Percentiles rank a stretch among this genome's conserved stretches.
Evolutionary conservation across 768 basidiomycete genomes (phyloP).

Genomic region (Phylloporus rhodoxanthus): DNA sequence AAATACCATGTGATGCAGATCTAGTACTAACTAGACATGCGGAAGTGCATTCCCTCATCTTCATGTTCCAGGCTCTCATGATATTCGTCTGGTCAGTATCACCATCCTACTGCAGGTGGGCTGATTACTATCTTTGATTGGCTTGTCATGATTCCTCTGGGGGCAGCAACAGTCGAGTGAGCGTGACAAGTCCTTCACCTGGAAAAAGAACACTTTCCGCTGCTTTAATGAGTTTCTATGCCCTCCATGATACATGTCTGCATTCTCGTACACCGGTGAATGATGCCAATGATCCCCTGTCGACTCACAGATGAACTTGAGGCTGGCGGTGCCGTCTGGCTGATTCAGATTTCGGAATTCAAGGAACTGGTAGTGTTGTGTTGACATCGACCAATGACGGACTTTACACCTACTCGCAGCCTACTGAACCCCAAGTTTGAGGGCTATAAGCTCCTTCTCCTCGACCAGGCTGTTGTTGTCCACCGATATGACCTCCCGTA

Average conservation of each 20-base stretch:
- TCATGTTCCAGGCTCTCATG: not conserved
- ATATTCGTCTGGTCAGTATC: not conserved
- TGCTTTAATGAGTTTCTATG: not conserved
- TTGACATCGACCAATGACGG: conserved; percentile 21
- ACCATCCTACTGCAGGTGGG: not conserved
- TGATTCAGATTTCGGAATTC: not conserved
- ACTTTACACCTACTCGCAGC: conserved; percentile 42
- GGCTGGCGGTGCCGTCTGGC: not conserved
- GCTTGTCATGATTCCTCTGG: not conserved
- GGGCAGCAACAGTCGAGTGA: too few relatives aligned
- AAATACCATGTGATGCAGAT: not conserved
- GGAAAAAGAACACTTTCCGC: not conserved
- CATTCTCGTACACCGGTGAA: not conserved
- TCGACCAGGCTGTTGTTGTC: conserved; percentile 52
- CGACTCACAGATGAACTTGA: not conserved
- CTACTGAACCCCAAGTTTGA: conserved; percentile 82
- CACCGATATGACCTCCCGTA: conserved; percentile 45
- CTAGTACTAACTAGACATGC: not conserved
- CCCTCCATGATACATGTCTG: not conserved
- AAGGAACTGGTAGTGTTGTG: too few relatives aligned
- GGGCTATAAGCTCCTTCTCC: conserved; percentile 67
- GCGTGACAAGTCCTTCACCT: too few relatives aligned
- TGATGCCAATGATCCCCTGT: not conserved
- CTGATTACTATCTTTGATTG: not conserved
- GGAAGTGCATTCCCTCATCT: not conserved